Base-by-base conservation (phyloP, 805 yeast genomes). In the Debaryomyces tyrocola region DNA sequence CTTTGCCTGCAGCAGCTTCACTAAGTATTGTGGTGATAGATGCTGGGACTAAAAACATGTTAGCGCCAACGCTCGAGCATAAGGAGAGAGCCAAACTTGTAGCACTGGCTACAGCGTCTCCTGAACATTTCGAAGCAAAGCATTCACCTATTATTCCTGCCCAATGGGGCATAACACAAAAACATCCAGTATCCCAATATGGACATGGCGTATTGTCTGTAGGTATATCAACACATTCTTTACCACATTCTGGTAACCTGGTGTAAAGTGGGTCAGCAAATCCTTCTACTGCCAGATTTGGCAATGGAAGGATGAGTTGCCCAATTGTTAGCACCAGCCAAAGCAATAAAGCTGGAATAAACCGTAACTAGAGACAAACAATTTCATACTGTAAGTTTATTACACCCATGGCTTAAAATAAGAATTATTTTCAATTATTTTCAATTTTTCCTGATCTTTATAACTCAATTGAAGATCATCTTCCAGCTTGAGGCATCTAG, bases 171-270 rank as follows among this genome's bases (percentile, higher is more conserved):
- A 75, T 73, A 24, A 74, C 75, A 55, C 79, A 75, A 41, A 75
- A 64, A 50, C 80, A 75, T 6, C 80, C 80, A 24, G 79, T 72
- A 53, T 75, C 80, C 79, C 79, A 75, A 57, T 75, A 73, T 39
- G 80, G 80, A 51, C 80, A 75, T 18, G 79, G 79, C 6, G 80
- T 75, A 43, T 67, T 73, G 28, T 63, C 59, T 10, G 70, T 64
- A 24, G 62, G 54, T 27, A 60, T 57, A 41, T 68, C 57, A 14
- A 70, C 76, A 59, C 80, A 75, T 4, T 59, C 51, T 44, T 59
- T 47, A 34, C 79, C 80, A 59, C 80, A 76, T 1, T 54, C 39
- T 21, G 80, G 80, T 27, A 75, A 57, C 5, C 51, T 44, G 21
- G 51, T 55, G 46, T 61, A 64, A 43, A 75, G 66, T 9, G 73